Evolutionary conservation across 2,329 filamentous ascomycete genomes (phyloP).

Genomic region (Colletotrichum higginsianum): DNA sequence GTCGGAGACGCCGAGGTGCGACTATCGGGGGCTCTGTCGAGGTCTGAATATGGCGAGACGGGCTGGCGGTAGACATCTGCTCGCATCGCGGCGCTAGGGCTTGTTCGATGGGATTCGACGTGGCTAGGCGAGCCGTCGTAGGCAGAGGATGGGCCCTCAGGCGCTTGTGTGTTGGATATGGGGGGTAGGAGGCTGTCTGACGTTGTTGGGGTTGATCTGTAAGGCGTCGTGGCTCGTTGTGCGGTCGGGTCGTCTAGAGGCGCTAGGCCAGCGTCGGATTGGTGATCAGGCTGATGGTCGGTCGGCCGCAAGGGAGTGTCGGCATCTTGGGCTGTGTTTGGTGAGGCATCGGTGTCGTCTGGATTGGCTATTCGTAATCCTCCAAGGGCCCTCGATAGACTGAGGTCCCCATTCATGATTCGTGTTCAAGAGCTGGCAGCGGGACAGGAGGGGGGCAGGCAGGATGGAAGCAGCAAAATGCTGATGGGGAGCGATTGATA

Average conservation of each 20-base stretch:
- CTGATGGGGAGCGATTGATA: conserved; percentile 20
- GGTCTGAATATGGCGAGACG: conserved; percentile 24
- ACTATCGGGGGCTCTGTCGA: conserved; percentile 23
- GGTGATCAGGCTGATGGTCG: conserved; percentile 43
- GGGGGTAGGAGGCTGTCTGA: conserved; percentile 28
- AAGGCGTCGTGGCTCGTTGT: conserved; percentile 9
- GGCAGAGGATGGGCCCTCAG: neutral
- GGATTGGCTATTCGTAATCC: conserved; percentile 97
- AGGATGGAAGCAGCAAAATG: conserved; percentile 22
- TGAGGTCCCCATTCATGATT: conserved; percentile 92
- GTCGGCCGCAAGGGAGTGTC: conserved; percentile 49
- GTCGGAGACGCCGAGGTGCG: conserved; percentile 18
- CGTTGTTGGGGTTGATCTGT: conserved; percentile 22
- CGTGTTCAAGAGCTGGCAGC: conserved; percentile 39
- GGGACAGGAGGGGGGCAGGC: conserved; percentile 2
- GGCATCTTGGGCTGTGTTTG: conserved; percentile 21
- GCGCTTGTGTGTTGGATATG: conserved; percentile 15
- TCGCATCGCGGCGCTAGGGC: conserved; percentile 33
- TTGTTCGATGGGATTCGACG: conserved; percentile 34
- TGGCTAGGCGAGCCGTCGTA: conserved; percentile 51
- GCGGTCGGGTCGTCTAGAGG: conserved; percentile 10
- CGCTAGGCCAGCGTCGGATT: conserved; percentile 34
- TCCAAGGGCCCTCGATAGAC: conserved; percentile 91
- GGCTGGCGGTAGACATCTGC: conserved; percentile 37
- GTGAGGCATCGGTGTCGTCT: conserved; percentile 64